Conservation (phyloP, 768 basidiomycete genomes). For the Rhodotorula babjevae region DNA sequence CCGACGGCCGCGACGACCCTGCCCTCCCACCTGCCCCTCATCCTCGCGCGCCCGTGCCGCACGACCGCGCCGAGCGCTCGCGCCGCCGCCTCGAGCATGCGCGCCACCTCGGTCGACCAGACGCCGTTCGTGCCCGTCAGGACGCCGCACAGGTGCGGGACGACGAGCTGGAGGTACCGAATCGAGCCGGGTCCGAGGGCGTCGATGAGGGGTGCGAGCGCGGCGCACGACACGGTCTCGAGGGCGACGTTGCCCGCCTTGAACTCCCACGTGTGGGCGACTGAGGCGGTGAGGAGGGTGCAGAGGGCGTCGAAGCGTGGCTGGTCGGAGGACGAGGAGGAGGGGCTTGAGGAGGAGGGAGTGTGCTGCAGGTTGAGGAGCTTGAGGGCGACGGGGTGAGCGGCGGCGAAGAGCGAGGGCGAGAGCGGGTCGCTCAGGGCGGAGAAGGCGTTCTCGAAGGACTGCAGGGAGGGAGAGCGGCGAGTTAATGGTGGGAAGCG, state of each 20-base stretch:
- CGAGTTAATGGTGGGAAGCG: too few relatives aligned
- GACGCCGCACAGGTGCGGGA: constrained; percentile 20
- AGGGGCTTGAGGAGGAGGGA: too few relatives aligned
- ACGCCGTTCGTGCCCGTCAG: background rate
- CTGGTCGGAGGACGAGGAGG: background rate
- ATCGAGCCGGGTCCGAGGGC: background rate
- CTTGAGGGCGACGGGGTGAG: constrained; percentile 20
- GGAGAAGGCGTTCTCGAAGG: constrained; percentile 16
- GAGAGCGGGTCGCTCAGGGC: constrained; percentile 19
- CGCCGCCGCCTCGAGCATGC: constrained; percentile 2
- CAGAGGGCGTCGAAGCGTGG: constrained; percentile 20
- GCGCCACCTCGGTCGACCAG: background rate
- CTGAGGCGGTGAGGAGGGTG: constrained; percentile 4
- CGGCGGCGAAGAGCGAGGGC: background rate
- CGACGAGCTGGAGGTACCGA: constrained; percentile 20
- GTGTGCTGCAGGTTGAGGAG: constrained; percentile 13
- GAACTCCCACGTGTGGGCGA: constrained; percentile 30
- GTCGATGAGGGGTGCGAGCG: constrained; percentile 1
- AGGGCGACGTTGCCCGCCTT: constrained; percentile 4
- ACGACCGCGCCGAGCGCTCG: background rate
- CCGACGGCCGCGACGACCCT: constrained; percentile 1
- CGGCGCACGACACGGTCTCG: background rate
- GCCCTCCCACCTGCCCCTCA: constrained; percentile 9
- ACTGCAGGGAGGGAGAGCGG: background rate
- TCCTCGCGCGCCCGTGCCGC: background rate